Conservation (phyloP, 1,284 basidiomycete species). For the Tilletiaria anomala region DNA sequence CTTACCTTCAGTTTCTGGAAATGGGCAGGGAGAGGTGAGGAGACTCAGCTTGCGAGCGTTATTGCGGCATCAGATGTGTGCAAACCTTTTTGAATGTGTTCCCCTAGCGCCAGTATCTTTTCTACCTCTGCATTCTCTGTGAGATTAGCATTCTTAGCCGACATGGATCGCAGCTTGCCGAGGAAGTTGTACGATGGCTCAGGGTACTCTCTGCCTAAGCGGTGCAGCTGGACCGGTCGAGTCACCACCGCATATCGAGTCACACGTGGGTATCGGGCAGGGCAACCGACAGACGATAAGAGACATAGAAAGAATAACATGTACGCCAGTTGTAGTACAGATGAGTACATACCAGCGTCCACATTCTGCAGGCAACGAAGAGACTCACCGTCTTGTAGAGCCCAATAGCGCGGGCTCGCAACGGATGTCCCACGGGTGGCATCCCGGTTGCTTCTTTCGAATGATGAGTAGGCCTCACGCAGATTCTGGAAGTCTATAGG, state of each 20-base stretch:
- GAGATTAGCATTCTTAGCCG: conserved; percentile 22
- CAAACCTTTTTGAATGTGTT: conserved; percentile 31
- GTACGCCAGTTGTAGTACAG: no score
- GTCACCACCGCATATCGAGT: no score
- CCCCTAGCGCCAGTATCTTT: conserved; percentile 26
- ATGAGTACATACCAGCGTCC: background rate
- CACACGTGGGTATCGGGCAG: background rate
- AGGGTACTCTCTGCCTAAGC: conserved; percentile 35
- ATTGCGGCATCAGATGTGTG: background rate
- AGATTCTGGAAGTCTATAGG: no score
- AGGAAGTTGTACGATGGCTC: conserved; percentile 36
- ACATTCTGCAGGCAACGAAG: background rate
- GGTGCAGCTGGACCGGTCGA: conserved; percentile 30
- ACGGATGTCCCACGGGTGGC: conserved; percentile 31
- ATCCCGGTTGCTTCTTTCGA: no score
- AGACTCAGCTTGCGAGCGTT: background rate
- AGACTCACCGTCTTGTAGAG: conserved; percentile 28
- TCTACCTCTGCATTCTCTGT: conserved; percentile 31
- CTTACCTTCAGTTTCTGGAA: conserved; percentile 1
- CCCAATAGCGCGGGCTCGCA: conserved; percentile 30
- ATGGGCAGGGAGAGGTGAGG: background rate
- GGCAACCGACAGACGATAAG: background rate
- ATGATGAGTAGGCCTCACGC: no score
- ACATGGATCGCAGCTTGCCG: conserved; percentile 28
- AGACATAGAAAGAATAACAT: background rate